These are phyloP conservation scores for Hanseniaspora jakobsenii DNA, from an alignment of 805 yeast genomes.

Conservation along the genomic window DNA sequence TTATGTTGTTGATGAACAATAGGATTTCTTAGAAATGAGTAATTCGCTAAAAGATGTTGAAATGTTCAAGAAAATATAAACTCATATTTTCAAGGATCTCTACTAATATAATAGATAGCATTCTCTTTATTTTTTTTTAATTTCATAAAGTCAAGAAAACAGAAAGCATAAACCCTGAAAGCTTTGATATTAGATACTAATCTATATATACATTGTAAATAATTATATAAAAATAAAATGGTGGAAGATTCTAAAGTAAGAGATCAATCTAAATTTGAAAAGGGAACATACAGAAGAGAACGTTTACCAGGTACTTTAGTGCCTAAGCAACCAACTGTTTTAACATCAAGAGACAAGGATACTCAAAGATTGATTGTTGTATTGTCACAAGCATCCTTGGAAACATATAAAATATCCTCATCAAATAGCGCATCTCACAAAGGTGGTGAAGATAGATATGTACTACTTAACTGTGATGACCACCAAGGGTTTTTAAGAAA, in stretches of 20 bases:
- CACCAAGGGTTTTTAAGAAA: slow-evolving; percentile 91
- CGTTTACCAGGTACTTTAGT: slow-evolving; percentile 60
- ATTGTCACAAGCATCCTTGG: slow-evolving; percentile 89
- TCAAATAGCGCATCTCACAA: slow-evolving; percentile 37
- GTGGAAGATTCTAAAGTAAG: slow-evolving; percentile 39
- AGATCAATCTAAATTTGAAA: slow-evolving; percentile 30
- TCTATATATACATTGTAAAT: too few relatives aligned
- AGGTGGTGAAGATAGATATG: slow-evolving; percentile 74
- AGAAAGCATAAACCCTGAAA: neutral
- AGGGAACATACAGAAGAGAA: slow-evolving; percentile 17
- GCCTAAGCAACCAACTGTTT: slow-evolving; percentile 73
- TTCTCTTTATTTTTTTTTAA: too few relatives aligned
- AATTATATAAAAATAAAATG: slow-evolving; percentile 23
- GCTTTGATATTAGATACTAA: too few relatives aligned
- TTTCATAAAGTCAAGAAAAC: neutral
- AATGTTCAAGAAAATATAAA: too few relatives aligned
- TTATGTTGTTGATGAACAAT: too few relatives aligned
- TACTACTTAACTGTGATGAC: slow-evolving; percentile 90
- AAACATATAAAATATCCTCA: slow-evolving; percentile 79
- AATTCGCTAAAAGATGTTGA: too few relatives aligned
- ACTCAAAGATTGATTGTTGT: slow-evolving; percentile 87
- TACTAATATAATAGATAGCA: too few relatives aligned
- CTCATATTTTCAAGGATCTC: too few relatives aligned
- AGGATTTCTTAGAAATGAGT: too few relatives aligned
- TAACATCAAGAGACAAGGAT: slow-evolving; percentile 72